These are phyloP conservation scores for Martensiomyces pterosporus DNA, from an alignment of 192 early-diverging fungal genomes.

Conservation along the genomic window DNA sequence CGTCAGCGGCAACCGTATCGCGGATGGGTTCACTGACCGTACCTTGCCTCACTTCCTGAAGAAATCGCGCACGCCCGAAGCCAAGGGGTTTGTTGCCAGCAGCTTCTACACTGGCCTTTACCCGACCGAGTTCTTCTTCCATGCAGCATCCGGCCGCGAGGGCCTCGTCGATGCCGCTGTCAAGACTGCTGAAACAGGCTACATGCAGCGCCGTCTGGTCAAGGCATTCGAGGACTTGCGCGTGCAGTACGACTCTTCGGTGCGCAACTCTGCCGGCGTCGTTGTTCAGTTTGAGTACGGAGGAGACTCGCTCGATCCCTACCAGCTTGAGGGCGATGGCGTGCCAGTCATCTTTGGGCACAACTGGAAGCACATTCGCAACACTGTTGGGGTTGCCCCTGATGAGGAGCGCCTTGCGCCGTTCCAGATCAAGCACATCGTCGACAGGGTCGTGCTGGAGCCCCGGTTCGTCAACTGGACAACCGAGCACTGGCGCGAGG, in stretches of 20 bases:
- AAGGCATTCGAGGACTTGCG: slow-evolving; percentile 96
- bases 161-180: slow-evolving; percentile 99
- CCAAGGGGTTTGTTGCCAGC: slow-evolving; percentile 97
- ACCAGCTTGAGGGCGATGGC: slow-evolving; percentile 83
- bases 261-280: slow-evolving; percentile 85
- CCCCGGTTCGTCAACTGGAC: slow-evolving; percentile 39
- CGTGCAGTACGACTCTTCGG: slow-evolving; percentile 92
- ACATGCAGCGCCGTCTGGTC: slow-evolving; percentile 95
- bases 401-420: slow-evolving; percentile 35
- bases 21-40: slow-evolving; percentile 95
- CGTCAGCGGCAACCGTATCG: slow-evolving; percentile 93
- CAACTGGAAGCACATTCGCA: slow-evolving; percentile 66
- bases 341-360: slow-evolving; percentile 85
- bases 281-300: slow-evolving; percentile 96
- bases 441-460: slow-evolving; percentile 46
- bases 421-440: slow-evolving; percentile 50
- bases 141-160: slow-evolving; percentile 99
- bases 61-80: slow-evolving; percentile 84
- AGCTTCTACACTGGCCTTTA: slow-evolving; percentile 95
- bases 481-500: slow-evolving; percentile 56
- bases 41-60: slow-evolving; percentile 96
- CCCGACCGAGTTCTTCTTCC: slow-evolving; percentile 97
- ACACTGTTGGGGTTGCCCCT: slow-evolving; percentile 8
- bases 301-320: slow-evolving; percentile 94
- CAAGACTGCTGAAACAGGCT: slow-evolving; percentile 99